A percentile compares a stretch with the other conserved stretches of the same genome.
Evolutionary conservation across 2,329 filamentous ascomycete species (phyloP).

Genomic region (Paraphoma chrysanthemicola): DNA sequence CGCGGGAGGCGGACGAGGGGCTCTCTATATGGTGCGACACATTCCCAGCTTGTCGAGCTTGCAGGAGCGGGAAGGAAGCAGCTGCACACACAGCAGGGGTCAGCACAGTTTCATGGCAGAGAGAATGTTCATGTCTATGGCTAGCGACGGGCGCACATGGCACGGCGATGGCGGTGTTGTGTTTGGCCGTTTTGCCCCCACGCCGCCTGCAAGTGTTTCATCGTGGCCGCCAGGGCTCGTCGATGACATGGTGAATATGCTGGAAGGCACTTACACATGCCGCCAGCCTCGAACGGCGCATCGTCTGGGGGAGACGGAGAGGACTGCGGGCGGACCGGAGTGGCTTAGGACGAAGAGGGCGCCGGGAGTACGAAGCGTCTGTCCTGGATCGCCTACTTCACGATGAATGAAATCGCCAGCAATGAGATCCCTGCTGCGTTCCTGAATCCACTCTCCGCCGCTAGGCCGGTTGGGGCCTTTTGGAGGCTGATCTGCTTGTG

Average conservation of each 20-base stretch:
- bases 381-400: neutral
- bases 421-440: conserved; percentile 4
- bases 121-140: conserved; percentile 17
- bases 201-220: conserved; percentile 24
- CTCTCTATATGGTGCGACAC: conserved; percentile 47
- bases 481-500: neutral
- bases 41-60: conserved; percentile 47
- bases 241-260: conserved; percentile 11
- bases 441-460: conserved; percentile 1
- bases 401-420: neutral
- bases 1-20: conserved; percentile 45
- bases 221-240: conserved; percentile 21
- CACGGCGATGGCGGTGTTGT: conserved; percentile 17
- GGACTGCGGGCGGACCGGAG: conserved; percentile 19
- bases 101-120: conserved; percentile 32
- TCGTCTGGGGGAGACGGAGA: conserved; percentile 37
- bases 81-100: conserved; percentile 41
- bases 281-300: conserved; percentile 39
- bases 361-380: conserved; percentile 3
- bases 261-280: conserved; percentile 45
- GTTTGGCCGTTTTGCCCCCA: conserved; percentile 20
- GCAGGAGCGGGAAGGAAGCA: conserved; percentile 48
- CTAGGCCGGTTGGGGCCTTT: neutral
- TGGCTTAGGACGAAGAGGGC: conserved; percentile 19
- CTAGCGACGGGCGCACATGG: conserved; percentile 28